These are phyloP conservation scores for Leucogyrophana mollusca DNA, from an alignment of 768 basidiomycete species.

Conservation along the genomic window DNA sequence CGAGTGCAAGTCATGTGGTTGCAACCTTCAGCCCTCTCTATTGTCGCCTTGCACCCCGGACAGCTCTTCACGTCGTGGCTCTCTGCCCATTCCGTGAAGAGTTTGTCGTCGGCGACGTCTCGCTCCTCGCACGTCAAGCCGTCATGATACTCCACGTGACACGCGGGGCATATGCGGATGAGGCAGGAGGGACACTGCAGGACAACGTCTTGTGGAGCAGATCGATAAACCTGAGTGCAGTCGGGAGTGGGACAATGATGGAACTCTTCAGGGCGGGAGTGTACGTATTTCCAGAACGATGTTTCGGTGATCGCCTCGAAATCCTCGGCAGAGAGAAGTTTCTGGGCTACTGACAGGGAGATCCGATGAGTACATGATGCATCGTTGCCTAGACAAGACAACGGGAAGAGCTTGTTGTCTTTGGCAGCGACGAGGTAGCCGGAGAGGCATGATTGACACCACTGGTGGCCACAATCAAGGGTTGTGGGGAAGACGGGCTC, in stretches of 20 bases:
- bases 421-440: slow-evolving; percentile 58
- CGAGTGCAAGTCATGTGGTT: slow-evolving; percentile 80
- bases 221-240: slow-evolving; percentile 71
- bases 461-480: slow-evolving; percentile 64
- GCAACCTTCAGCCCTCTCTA: slow-evolving; percentile 75
- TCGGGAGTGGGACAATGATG: slow-evolving; percentile 79
- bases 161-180: slow-evolving; percentile 64
- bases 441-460: slow-evolving; percentile 63
- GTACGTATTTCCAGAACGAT: slow-evolving; percentile 60
- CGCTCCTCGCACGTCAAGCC: slow-evolving; percentile 63
- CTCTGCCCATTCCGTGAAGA: slow-evolving; percentile 65
- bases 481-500: slow-evolving; percentile 49
- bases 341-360: slow-evolving; percentile 49
- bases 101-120: slow-evolving; percentile 46
- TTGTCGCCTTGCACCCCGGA: slow-evolving; percentile 66
- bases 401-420: slow-evolving; percentile 61
- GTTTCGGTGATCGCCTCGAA: slow-evolving; percentile 57
- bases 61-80: slow-evolving; percentile 70
- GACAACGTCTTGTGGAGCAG: slow-evolving; percentile 44
- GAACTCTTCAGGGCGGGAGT: slow-evolving; percentile 59
- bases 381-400: slow-evolving; percentile 69
- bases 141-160: slow-evolving; percentile 61
- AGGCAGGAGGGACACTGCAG: slow-evolving; percentile 75
- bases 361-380: slow-evolving; percentile 59
- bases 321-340: slow-evolving; percentile 48